These are phyloP conservation scores for Gloeopeniophorella convolvens DNA, from an alignment of 768 basidiomycete species.

Conservation along the genomic window DNA sequence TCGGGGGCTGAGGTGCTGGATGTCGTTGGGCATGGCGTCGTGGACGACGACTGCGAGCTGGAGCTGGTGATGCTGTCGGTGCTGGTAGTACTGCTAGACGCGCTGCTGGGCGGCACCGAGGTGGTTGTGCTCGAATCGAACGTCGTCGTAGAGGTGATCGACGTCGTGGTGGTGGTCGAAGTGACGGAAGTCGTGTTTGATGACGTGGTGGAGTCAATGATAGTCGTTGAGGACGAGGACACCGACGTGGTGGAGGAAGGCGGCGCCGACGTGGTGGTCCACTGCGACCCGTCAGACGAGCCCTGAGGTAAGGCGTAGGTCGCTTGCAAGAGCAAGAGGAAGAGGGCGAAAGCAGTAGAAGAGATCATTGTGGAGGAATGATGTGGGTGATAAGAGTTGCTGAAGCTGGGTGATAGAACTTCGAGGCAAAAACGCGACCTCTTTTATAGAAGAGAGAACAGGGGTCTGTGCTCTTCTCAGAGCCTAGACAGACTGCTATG, in stretches of 20 bases:
- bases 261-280: neutral
- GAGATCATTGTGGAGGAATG: conserved; percentile 1
- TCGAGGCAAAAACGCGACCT: neutral
- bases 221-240: conserved; percentile 10
- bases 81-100: too few relatives aligned
- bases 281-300: neutral
- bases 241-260: neutral
- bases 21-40: neutral
- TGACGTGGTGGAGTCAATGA: conserved; percentile 21
- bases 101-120: neutral
- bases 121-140: neutral
- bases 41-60: neutral
- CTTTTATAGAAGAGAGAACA: neutral
- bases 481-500: too few relatives aligned
- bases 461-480: neutral
- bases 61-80: too few relatives aligned
- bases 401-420: neutral
- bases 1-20: neutral
- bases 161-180: neutral
- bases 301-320: neutral
- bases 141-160: neutral
- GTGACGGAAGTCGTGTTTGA: neutral
- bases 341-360: neutral
- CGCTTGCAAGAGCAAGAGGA: neutral
- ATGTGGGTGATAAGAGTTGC: neutral